A percentile compares a stretch with the other conserved stretches of the same genome.
phyloP scores from a whole-genome alignment of 768 basidiomycete species.

The Kwoniella europaea region DNA sequence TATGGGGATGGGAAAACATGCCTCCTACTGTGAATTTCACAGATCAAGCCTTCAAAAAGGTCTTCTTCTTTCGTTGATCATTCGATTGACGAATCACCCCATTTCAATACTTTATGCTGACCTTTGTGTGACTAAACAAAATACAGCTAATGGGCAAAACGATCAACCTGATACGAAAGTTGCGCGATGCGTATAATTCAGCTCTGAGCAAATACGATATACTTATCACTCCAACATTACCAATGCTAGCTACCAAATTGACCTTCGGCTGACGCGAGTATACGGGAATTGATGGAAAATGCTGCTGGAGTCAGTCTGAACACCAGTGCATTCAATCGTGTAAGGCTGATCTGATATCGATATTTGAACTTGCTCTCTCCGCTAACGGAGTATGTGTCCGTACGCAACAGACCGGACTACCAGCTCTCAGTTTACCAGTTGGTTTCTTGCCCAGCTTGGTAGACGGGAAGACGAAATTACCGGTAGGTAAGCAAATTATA shows the following conservation, averaged over 20 bases:
- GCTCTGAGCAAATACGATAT: constrained; percentile 4
- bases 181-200: constrained; percentile 1
- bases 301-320: constrained; percentile 6
- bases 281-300: not conserved
- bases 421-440: not conserved
- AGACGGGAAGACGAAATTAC: constrained; percentile 1
- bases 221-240: constrained; percentile 3
- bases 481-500: constrained; percentile 1
- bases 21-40: too few species aligned
- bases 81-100: too few species aligned
- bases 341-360: not conserved
- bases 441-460: constrained; percentile 5
- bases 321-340: constrained; percentile 2
- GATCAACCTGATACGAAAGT: not conserved
- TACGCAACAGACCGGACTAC: not conserved
- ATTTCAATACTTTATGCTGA: too few species aligned
- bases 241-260: not conserved
- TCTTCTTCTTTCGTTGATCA: too few species aligned
- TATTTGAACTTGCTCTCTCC: too few species aligned
- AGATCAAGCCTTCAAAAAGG: too few species aligned
- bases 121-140: too few species aligned
- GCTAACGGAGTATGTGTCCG: too few species aligned
- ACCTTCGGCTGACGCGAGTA: constrained; percentile 2
- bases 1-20: too few species aligned
- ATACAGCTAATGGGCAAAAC: not conserved